Evolutionary conservation across 768 basidiomycete genomes (phyloP), one percentile per base, ranked within the genome.

Genomic region (Mycena polygramma): DNA sequence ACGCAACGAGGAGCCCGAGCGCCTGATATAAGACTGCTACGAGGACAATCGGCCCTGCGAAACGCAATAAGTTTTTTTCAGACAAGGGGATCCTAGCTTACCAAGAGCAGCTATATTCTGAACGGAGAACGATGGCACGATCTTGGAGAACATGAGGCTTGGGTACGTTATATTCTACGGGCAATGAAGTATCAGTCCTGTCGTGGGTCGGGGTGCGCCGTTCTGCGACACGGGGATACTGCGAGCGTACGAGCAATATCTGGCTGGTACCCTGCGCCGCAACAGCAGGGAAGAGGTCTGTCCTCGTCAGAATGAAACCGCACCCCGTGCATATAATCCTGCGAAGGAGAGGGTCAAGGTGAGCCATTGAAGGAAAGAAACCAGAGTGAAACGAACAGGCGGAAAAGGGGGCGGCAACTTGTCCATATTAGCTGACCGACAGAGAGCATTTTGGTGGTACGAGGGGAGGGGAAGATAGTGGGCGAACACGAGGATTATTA

Each of bases 311-410:
- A 7, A 36, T 2, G n/a, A 63, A 63, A 9, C 53, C 53, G 14
- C 63, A 63, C n/a, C 53, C 63, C 2, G 52, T 53, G 26, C 63
- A 63, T 10, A 63, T 63, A n/a, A 63, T 63, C 24, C 62, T 63
- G 17, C 30, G 30, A 30, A 6, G 30, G 4, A 0, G 9, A 10
- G 19, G 30, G 1, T 20, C 35, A 11, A 24, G 24, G 41, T 41
- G 41, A 7, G 41, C 49, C 10, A 35, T 20, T 15, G 1, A 52
- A 4, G 3, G 17, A 10, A 48, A 14, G 49, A 52, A 0, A 35
- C 6, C 26, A 7, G 4, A 48, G 2, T 2, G 14, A 22, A 24
- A 17, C 61, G 17, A 26, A 62, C 61, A 62, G 36, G 37, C 61
- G 36, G 24, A 62, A 62, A 20, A 62, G 61, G 15, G 61, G 61